Conservation (phyloP, 371 early-diverging fungal species). For the Mortierella sp. region DNA sequence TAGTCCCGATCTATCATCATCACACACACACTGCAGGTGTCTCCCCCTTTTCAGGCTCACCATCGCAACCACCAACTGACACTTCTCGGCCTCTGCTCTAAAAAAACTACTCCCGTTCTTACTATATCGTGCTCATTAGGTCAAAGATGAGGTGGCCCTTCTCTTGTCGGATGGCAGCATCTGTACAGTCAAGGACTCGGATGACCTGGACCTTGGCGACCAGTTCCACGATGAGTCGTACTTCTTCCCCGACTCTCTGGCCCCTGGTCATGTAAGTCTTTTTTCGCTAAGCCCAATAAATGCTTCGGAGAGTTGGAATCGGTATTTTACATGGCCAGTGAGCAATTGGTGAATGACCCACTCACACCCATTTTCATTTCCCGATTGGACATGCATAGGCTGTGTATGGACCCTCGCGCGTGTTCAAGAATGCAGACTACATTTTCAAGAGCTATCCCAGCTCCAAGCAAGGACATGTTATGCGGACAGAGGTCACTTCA, state of each 20-base stretch:
- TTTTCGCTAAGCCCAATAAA: not conserved
- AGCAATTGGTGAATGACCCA: not conserved
- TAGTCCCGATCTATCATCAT: not conserved
- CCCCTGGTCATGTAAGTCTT: conserved; percentile 44
- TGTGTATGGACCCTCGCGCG: conserved; percentile 38
- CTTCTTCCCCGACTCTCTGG: conserved; percentile 52
- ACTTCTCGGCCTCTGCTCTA: not conserved
- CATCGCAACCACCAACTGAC: not conserved
- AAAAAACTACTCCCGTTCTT: not conserved
- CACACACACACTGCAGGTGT: not conserved
- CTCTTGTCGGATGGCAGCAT: conserved; percentile 51
- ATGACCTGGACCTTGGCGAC: conserved; percentile 52
- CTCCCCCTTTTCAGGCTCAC: not conserved
- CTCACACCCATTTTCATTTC: not conserved
- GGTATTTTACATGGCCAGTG: not conserved
- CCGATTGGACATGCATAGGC: conserved; percentile 17
- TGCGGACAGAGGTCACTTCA: conserved; percentile 35
- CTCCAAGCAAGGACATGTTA: conserved; percentile 39
- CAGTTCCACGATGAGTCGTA: conserved; percentile 56
- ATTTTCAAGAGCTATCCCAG: conserved; percentile 29
- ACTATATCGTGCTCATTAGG: conserved; percentile 28
- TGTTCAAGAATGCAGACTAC: conserved; percentile 49
- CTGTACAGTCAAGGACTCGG: conserved; percentile 52
- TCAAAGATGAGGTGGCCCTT: conserved; percentile 56
- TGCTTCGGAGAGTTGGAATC: not conserved